phyloP scores from a whole-genome alignment of 345 rosid species.

The Trapa bicornis region DNA sequence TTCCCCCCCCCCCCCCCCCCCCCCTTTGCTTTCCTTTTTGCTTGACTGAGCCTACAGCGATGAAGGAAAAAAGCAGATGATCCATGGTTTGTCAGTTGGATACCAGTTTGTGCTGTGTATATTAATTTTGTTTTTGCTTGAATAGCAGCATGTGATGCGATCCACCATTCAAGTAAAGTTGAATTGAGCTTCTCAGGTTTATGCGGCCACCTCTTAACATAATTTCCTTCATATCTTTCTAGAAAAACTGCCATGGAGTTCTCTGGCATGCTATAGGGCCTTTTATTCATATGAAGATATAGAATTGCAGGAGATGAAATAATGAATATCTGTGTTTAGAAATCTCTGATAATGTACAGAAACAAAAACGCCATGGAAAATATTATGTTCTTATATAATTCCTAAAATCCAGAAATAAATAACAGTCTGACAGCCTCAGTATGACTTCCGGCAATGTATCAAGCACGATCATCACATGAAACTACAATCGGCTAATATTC shows the following conservation, averaged over 20 bases:
- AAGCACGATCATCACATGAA: constrained; percentile 10
- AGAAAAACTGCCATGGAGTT: no score
- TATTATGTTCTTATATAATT: background rate
- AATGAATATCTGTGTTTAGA: background rate
- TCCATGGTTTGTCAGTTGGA: background rate
- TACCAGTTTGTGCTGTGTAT: background rate
- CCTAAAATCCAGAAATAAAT: background rate
- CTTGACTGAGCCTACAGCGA: background rate
- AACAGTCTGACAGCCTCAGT: constrained; percentile 11
- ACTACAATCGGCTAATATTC: background rate
- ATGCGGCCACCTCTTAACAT: background rate
- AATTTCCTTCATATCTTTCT: background rate
- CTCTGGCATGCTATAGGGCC: background rate
- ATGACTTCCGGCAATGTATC: constrained; percentile 70
- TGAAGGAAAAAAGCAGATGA: background rate
- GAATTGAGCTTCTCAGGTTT: background rate
- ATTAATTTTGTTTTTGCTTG: background rate
- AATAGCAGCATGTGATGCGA: background rate
- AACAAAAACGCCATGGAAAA: background rate
- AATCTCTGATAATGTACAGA: background rate
- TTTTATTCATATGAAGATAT: background rate
- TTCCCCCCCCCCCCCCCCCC: no score
- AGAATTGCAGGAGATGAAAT: background rate
- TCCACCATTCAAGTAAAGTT: background rate
- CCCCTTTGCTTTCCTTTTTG: background rate